Evolutionary conservation across 176 grass and related monocot species (phyloP).

Genomic region (Panicum miliaceum): DNA sequence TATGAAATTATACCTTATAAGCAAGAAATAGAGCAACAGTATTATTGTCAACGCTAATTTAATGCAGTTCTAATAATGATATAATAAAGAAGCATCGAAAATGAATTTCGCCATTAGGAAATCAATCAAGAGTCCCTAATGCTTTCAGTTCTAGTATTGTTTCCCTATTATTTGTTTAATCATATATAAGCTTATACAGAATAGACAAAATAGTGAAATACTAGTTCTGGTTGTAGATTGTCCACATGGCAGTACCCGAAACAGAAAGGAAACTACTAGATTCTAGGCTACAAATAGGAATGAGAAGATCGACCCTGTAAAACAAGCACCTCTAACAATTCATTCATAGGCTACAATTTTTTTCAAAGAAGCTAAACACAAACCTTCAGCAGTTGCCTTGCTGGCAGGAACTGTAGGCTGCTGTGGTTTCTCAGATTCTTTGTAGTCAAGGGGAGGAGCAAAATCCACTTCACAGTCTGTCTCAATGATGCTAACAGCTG

Average conservation of each 20-base stretch:
- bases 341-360: conserved; percentile 10
- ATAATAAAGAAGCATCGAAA: neutral
- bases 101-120: neutral
- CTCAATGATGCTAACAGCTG: conserved; percentile 89
- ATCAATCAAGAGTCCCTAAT: too few species aligned
- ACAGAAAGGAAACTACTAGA: conserved; percentile 24
- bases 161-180: neutral
- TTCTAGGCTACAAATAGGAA: neutral
- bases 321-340: conserved; percentile 19
- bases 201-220: conserved; percentile 5
- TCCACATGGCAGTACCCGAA: conserved; percentile 14
- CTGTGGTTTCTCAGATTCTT: conserved; percentile 63
- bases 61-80: neutral
- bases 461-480: conserved; percentile 97
- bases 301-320: neutral
- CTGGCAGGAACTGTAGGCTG: conserved; percentile 38
- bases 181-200: neutral
- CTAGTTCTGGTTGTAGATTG: neutral
- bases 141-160: neutral
- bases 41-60: conserved; percentile 13
- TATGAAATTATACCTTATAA: neutral
- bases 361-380: conserved; percentile 26
- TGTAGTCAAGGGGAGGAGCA: conserved; percentile 89
- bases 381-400: conserved; percentile 66
- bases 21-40: neutral